phyloP scores from a whole-genome alignment of 768 basidiomycete species.

The Mycena galopus region DNA sequence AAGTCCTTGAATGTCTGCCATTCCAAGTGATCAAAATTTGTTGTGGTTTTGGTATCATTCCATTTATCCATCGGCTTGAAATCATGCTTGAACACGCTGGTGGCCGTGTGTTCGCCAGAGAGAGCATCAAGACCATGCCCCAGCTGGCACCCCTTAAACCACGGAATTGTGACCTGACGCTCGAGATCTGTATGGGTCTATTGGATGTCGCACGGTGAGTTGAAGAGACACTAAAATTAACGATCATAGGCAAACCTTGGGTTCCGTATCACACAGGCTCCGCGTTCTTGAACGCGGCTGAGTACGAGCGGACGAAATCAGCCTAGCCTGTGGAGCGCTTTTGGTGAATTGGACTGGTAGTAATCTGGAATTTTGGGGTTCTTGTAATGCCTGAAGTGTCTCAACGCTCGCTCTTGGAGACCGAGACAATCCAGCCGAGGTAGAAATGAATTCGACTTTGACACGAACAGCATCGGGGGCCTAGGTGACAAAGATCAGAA shows the following conservation, averaged over 20 bases:
- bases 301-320: background rate
- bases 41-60: background rate
- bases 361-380: background rate
- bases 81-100: constrained; percentile 20
- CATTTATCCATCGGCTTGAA: constrained; percentile 9
- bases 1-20: constrained; percentile 32
- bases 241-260: background rate
- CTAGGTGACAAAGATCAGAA: constrained; percentile 4
- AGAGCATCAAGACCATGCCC: constrained; percentile 37
- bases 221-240: background rate
- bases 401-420: background rate
- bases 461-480: constrained; percentile 26
- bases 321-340: background rate
- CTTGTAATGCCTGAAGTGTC: background rate
- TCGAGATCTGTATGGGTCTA: constrained; percentile 20
- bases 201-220: no score
- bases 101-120: constrained; percentile 34
- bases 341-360: background rate
- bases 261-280: background rate
- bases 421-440: background rate
- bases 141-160: constrained; percentile 27
- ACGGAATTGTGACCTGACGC: constrained; percentile 31
- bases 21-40: constrained; percentile 21
- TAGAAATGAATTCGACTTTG: constrained; percentile 20
- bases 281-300: background rate